These are phyloP conservation scores for Epichloe elymi DNA, from an alignment of 2,329 filamentous ascomycete species.

Conservation along the genomic window DNA sequence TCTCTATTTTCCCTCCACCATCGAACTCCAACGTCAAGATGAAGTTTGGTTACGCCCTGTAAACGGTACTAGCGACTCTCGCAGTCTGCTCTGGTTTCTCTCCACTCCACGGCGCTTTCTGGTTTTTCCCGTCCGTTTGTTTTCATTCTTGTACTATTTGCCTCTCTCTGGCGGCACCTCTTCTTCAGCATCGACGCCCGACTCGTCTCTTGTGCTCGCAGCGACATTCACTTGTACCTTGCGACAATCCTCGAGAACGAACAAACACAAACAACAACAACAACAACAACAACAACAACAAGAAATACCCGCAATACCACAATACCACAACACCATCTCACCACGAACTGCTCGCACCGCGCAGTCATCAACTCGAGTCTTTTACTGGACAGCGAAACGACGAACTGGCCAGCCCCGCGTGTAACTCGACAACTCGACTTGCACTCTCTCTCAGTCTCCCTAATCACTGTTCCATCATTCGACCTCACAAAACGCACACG, in stretches of 20 bases:
- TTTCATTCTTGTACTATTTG: constrained; percentile 6
- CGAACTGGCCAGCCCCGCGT: neutral
- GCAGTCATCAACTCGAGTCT: constrained; percentile 2
- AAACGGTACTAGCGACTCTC: constrained; percentile 37
- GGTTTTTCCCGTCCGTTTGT: constrained; percentile 4
- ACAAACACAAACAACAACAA: neutral
- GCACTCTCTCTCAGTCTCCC: neutral
- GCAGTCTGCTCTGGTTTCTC: constrained; percentile 38
- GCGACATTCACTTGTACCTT: constrained; percentile 41
- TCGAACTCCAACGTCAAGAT: constrained; percentile 40
- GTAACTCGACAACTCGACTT: neutral
- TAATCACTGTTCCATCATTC: neutral
- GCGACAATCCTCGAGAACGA: constrained; percentile 17
- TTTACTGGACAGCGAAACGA: neutral
- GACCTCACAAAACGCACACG: neutral
- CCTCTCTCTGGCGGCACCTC: neutral
- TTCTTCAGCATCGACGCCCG: neutral
- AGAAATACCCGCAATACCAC: neutral
- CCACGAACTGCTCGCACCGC: neutral
- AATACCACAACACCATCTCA: neutral
- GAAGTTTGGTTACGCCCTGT: constrained; percentile 39
- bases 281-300: neutral
- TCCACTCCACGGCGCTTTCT: constrained; percentile 25
- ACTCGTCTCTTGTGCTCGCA: constrained; percentile 15
- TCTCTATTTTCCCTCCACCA: constrained; percentile 23